Conservation (phyloP, 208 protist genomes). For the Trypanosoma grayi region DNA sequence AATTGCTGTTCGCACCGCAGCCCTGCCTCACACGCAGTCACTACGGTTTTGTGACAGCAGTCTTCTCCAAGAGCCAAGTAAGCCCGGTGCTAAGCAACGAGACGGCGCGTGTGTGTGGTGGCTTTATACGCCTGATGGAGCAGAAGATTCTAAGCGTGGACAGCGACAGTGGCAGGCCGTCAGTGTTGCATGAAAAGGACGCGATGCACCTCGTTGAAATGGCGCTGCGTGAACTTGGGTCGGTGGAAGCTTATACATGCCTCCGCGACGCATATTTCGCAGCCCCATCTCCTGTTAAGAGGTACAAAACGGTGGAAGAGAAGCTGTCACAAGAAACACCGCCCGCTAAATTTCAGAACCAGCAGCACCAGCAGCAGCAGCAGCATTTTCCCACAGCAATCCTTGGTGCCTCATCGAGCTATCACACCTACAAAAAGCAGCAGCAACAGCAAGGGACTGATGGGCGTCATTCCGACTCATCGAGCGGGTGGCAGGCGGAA, state of each 20-base stretch:
- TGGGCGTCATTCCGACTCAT: neutral
- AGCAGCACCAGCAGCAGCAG: conserved; percentile 2
- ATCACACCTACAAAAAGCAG: neutral
- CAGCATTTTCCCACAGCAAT: neutral
- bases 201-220: conserved; percentile 19
- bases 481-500: conserved; percentile 35
- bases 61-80: conserved; percentile 43
- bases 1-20: conserved; percentile 16
- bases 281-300: neutral
- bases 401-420: neutral
- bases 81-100: conserved; percentile 49
- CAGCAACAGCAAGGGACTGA: neutral
- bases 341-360: neutral
- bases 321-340: conserved; percentile 15
- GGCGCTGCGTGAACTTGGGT: conserved; percentile 18
- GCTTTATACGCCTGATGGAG: conserved; percentile 57
- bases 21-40: conserved; percentile 34
- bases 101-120: conserved; percentile 58
- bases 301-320: conserved; percentile 20
- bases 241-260: conserved; percentile 32
- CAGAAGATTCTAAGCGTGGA: conserved; percentile 10
- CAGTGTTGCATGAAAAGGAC: conserved; percentile 23
- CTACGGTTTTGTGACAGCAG: conserved; percentile 49
- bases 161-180: neutral
- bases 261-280: conserved; percentile 53